Percentiles rank a stretch among this genome's conserved stretches.
phyloP scores from a whole-genome alignment of 805 yeast genomes.

The Pichia kluyveri region DNA sequence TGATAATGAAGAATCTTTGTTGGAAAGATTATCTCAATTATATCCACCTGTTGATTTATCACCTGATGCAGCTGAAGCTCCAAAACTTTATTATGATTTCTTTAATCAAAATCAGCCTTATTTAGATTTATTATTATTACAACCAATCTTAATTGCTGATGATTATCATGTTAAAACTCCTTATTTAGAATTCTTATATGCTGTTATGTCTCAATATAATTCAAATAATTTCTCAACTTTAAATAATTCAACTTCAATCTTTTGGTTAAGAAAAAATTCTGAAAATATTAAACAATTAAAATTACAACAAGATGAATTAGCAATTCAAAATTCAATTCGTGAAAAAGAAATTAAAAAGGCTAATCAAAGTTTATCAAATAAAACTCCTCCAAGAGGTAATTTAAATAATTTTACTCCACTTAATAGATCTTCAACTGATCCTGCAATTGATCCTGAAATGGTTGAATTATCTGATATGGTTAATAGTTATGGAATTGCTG shows the following conservation, averaged over 20 bases:
- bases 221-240: constrained; percentile 36
- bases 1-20: constrained; percentile 55
- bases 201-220: constrained; percentile 58
- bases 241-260: constrained; percentile 20
- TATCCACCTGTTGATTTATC: constrained; percentile 29
- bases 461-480: constrained; percentile 26
- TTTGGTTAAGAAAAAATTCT: constrained; percentile 24
- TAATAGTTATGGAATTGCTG: constrained; percentile 20
- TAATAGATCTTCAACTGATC: constrained; percentile 11
- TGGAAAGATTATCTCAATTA: constrained; percentile 41
- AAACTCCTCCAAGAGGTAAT: constrained; percentile 2
- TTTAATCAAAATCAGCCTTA: constrained; percentile 48
- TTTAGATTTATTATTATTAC: constrained; percentile 69
- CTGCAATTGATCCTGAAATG: constrained; percentile 20
- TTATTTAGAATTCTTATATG: constrained; percentile 79
- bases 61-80: constrained; percentile 35
- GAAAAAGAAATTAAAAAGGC: constrained; percentile 19
- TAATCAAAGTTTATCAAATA: neutral
- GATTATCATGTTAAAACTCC: constrained; percentile 83
- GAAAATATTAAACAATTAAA: constrained; percentile 22
- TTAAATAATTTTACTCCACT: constrained; percentile 4
- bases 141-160: constrained; percentile 86
- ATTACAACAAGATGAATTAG: constrained; percentile 19
- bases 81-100: constrained; percentile 60
- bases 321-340: constrained; percentile 20